These are phyloP conservation scores for Trichophyton rubrum DNA, from an alignment of 2,329 filamentous ascomycete species.

Conservation along the genomic window DNA sequence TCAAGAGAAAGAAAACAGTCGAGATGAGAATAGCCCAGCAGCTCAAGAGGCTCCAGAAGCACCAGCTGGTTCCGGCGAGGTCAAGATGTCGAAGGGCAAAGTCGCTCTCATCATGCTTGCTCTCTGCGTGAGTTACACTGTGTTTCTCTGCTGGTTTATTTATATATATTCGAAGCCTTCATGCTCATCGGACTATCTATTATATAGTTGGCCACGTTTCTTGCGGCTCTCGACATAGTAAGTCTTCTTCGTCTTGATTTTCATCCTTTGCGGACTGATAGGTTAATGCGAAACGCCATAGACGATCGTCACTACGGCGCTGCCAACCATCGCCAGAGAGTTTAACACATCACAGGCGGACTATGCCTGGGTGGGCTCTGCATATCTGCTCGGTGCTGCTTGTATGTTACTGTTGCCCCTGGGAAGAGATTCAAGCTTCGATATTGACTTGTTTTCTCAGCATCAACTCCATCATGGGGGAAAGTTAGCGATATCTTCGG, in stretches of 20 bases:
- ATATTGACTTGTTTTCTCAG: slow-evolving; percentile 8
- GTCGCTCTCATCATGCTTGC: slow-evolving; percentile 13
- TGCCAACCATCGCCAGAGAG: slow-evolving; percentile 23
- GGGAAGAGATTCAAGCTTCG: background rate
- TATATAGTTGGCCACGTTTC: slow-evolving; percentile 42
- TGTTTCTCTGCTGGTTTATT: background rate
- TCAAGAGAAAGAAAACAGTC: background rate
- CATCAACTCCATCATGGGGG: slow-evolving; percentile 41
- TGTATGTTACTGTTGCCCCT: slow-evolving; percentile 14
- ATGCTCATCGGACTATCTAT: slow-evolving; percentile 2
- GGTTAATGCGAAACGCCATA: slow-evolving; percentile 3
- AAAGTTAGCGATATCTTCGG: slow-evolving; percentile 57
- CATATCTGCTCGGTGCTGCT: slow-evolving; percentile 25
- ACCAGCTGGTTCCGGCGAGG: background rate
- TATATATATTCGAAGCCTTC: background rate
- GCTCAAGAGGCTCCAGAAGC: background rate
- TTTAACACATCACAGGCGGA: slow-evolving; percentile 23
- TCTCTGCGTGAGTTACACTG: slow-evolving; percentile 10
- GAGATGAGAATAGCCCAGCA: too few species aligned
- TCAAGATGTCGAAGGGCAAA: slow-evolving; percentile 10
- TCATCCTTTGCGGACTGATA: slow-evolving; percentile 5
- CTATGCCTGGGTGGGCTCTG: slow-evolving; percentile 29
- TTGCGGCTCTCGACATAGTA: slow-evolving; percentile 49
- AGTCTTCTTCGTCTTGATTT: slow-evolving; percentile 6
- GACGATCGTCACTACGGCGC: slow-evolving; percentile 26